These are phyloP conservation scores for Lactuca saligna DNA, from an alignment of 129 eudicot species.

Conservation along the genomic window DNA sequence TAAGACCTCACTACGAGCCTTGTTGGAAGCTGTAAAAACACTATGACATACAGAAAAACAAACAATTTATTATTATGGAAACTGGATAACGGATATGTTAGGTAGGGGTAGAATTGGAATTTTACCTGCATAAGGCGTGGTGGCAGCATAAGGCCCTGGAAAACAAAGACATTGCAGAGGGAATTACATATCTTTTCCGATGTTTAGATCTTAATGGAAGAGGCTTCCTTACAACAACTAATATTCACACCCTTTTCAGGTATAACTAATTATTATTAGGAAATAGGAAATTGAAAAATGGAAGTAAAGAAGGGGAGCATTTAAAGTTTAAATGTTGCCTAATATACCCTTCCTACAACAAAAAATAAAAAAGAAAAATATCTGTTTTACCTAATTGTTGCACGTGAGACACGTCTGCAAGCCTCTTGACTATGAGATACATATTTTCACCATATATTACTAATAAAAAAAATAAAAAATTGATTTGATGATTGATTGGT, in stretches of 20 bases:
- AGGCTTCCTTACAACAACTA: slow-evolving; percentile 85
- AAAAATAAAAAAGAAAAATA: no score
- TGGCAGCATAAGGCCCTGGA: slow-evolving; percentile 77
- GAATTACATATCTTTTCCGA: slow-evolving; percentile 76
- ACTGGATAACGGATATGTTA: background rate
- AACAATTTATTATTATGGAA: background rate
- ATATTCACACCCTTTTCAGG: slow-evolving; percentile 96
- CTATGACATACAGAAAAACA: slow-evolving; percentile 42
- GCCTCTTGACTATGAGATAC: no score
- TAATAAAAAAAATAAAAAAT: no score
- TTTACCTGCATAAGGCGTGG: slow-evolving; percentile 81
- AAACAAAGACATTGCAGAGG: slow-evolving; percentile 94
- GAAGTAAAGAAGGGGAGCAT: no score
- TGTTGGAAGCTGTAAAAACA: slow-evolving; percentile 77
- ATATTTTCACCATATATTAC: no score
- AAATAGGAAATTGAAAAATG: no score
- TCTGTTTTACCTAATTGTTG: no score
- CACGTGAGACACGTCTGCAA: no score
- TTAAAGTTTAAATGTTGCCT: no score
- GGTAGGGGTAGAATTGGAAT: slow-evolving; percentile 12
- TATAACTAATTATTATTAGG: slow-evolving; percentile 15
- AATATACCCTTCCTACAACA: no score
- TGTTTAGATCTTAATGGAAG: slow-evolving; percentile 94
- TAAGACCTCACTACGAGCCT: slow-evolving; percentile 48
- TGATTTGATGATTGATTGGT: no score